phyloP scores from a whole-genome alignment of 2,329 filamentous ascomycete species.

The Didymella glomerata region DNA sequence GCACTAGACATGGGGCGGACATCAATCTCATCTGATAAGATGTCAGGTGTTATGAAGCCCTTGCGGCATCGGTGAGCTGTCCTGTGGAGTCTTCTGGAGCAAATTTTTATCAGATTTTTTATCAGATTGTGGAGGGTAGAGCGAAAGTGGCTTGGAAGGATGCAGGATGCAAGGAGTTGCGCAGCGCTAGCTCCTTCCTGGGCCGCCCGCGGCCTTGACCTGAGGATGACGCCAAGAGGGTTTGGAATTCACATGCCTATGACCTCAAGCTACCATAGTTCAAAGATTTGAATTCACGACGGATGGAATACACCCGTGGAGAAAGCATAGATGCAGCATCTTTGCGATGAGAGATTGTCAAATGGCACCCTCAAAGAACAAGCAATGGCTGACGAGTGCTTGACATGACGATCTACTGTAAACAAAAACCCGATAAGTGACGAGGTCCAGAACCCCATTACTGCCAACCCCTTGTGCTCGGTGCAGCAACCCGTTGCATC shows the following conservation, averaged over 20 bases:
- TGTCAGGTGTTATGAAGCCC: conserved; percentile 4
- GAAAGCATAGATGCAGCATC: not conserved
- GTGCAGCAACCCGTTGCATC: conserved; percentile 17
- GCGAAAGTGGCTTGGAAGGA: conserved; percentile 16
- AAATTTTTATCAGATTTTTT: conserved; percentile 29
- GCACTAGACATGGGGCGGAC: conserved; percentile 17
- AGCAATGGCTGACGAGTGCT: not conserved
- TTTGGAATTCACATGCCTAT: not conserved
- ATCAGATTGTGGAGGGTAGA: conserved; percentile 28
- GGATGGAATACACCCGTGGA: not conserved
- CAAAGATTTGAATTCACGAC: not conserved
- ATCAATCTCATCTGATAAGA: conserved; percentile 44
- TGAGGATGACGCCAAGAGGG: not conserved
- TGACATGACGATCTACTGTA: not conserved
- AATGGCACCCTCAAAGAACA: not conserved
- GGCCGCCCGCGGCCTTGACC: not conserved
- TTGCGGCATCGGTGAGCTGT: conserved; percentile 31
- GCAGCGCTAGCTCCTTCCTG: not conserved
- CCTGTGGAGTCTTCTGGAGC: conserved; percentile 6
- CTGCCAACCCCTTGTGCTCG: not conserved
- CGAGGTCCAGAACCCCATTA: not conserved
- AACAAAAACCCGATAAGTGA: not conserved
- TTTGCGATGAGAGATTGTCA: not conserved
- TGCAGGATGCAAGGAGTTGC: conserved; percentile 12
- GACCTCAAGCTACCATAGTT: not conserved